Conservation (phyloP, 768 basidiomycete genomes). For the Suillus tomentosus region DNA sequence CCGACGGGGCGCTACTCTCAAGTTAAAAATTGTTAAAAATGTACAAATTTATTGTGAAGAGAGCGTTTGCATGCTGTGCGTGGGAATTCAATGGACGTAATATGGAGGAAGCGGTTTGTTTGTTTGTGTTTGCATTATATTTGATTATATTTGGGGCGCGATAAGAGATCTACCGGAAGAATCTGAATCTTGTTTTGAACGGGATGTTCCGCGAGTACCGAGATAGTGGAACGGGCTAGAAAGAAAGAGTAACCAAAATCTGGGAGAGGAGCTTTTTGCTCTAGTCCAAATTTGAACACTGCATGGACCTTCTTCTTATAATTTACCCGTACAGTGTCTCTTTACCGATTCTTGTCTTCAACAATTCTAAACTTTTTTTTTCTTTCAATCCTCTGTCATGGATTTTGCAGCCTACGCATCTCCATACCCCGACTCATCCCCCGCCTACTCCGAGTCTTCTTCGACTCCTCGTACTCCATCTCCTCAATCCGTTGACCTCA, state of each 20-base stretch:
- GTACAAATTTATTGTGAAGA: constrained; percentile 6
- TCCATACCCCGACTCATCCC: constrained; percentile 16
- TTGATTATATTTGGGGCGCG: constrained; percentile 18
- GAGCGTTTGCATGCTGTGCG: constrained; percentile 30
- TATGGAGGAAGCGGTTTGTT: constrained; percentile 8
- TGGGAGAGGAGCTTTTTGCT: constrained; percentile 30
- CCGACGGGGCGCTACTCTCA: constrained; percentile 8
- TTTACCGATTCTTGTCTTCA: constrained; percentile 15
- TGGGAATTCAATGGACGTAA: constrained; percentile 36
- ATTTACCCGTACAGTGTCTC: constrained; percentile 21
- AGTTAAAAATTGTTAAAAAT: constrained; percentile 3
- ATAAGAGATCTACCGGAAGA: constrained; percentile 30
- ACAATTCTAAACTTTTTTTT: neutral
- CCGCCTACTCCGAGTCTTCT: constrained; percentile 64
- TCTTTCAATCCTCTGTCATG: constrained; percentile 30
- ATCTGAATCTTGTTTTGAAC: constrained; percentile 25
- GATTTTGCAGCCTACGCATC: constrained; percentile 64
- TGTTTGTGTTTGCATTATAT: constrained; percentile 28
- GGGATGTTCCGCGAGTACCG: constrained; percentile 36
- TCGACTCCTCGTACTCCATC: constrained; percentile 75
- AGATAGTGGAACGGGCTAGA: constrained; percentile 34
- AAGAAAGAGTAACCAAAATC: constrained; percentile 42
- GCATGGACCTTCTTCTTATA: constrained; percentile 38
- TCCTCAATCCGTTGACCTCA: constrained; percentile 46
- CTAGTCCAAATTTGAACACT: constrained; percentile 28